A percentile compares a stretch with the other conserved stretches of the same genome.
Evolutionary conservation across 768 basidiomycete species (phyloP).

Genomic region (Suillus weaverae): DNA sequence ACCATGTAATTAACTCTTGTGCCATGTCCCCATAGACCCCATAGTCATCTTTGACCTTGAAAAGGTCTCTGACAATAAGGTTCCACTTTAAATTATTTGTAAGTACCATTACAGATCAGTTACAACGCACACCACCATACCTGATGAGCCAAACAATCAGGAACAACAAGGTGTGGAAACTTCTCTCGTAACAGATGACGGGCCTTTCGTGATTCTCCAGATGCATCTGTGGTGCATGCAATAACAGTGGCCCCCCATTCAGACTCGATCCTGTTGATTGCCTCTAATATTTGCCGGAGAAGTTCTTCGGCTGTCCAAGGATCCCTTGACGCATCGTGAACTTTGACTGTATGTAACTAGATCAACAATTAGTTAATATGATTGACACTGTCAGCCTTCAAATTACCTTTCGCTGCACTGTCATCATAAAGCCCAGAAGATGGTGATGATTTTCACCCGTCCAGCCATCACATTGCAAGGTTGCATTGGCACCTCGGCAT

Average conservation of each 20-base stretch:
- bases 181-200: constrained; percentile 15
- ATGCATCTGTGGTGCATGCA: constrained; percentile 34
- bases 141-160: constrained; percentile 40
- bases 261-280: constrained; percentile 18
- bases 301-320: constrained; percentile 35
- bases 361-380: neutral
- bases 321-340: constrained; percentile 34
- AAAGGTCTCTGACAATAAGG: too few species aligned
- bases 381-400: neutral
- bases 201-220: constrained; percentile 35
- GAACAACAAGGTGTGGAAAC: constrained; percentile 27
- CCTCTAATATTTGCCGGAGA: constrained; percentile 20
- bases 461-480: constrained; percentile 40
- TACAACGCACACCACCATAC: constrained; percentile 16
- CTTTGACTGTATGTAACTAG: constrained; percentile 32
- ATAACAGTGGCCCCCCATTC: constrained; percentile 26
- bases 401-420: constrained; percentile 21
- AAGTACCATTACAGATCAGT: too few species aligned
- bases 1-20: neutral
- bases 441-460: constrained; percentile 33
- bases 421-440: constrained; percentile 36
- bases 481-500: constrained; percentile 20
- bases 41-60: too few species aligned
- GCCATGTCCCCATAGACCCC: too few species aligned
- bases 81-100: too few species aligned